Evolutionary conservation across 768 basidiomycete species (phyloP).

Genomic region (Russula lepida): DNA sequence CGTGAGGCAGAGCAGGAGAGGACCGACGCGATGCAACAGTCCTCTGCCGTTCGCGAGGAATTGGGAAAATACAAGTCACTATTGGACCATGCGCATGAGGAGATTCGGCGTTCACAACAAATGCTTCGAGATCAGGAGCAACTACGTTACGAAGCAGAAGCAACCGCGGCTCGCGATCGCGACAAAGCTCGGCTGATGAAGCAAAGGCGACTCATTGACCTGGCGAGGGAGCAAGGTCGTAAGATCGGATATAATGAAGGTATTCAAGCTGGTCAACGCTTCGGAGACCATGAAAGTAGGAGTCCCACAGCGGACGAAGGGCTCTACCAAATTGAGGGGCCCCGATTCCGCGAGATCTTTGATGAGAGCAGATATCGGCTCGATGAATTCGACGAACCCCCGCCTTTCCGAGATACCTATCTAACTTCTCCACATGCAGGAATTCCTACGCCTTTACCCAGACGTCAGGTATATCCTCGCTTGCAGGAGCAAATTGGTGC

Average conservation of each 20-base stretch:
- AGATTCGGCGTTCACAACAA: constrained; percentile 37
- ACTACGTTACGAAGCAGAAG: constrained; percentile 39
- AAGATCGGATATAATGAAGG: constrained; percentile 37
- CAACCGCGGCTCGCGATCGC: constrained; percentile 37
- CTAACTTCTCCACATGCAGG: not conserved
- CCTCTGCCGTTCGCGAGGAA: constrained; percentile 33
- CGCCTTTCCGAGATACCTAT: not conserved
- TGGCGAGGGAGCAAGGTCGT: constrained; percentile 39
- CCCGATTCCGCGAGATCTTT: constrained; percentile 11
- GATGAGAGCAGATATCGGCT: constrained; percentile 4
- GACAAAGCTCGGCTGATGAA: constrained; percentile 37
- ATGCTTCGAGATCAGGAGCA: constrained; percentile 36
- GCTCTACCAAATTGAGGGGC: not conserved
- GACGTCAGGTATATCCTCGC: not conserved
- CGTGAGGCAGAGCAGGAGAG: constrained; percentile 35
- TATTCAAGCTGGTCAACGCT: constrained; percentile 22
- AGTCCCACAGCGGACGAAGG: not conserved
- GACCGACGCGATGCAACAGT: constrained; percentile 32
- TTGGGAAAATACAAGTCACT: constrained; percentile 39
- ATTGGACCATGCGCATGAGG: constrained; percentile 37
- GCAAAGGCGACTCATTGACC: constrained; percentile 34
- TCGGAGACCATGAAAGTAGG: constrained; percentile 14
- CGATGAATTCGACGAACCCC: constrained; percentile 10
- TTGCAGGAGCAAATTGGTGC: not conserved
- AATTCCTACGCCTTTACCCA: not conserved